Evolutionary conservation across 805 yeast species (phyloP).

Genomic region (Candida ficus): DNA sequence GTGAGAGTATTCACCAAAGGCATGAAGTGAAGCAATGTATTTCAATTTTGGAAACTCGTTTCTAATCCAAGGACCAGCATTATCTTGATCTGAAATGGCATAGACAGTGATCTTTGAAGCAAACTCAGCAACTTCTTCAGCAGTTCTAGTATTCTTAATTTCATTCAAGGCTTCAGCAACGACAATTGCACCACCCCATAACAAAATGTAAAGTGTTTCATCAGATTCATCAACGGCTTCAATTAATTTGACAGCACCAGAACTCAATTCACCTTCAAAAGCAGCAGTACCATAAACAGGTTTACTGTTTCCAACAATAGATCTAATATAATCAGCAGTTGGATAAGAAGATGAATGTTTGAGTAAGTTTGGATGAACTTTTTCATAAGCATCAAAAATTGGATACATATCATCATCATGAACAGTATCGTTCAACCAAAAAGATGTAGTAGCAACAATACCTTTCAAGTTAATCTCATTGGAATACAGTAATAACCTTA

Average conservation of each 20-base stretch:
- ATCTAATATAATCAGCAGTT: constrained; percentile 22
- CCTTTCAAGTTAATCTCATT: constrained; percentile 27
- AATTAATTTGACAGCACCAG: constrained; percentile 25
- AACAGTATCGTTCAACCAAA: constrained; percentile 27
- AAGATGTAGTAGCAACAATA: constrained; percentile 30
- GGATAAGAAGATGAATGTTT: constrained; percentile 27
- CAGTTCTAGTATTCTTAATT: constrained; percentile 16
- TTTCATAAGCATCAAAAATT: constrained; percentile 27
- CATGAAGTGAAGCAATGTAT: constrained; percentile 26
- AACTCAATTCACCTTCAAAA: constrained; percentile 15
- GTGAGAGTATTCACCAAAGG: constrained; percentile 26
- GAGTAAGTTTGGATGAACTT: constrained; percentile 22
- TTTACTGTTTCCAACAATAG: constrained; percentile 22
- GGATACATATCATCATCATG: constrained; percentile 29
- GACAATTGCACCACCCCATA: constrained; percentile 30
- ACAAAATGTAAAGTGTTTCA: constrained; percentile 21
- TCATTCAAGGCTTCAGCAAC: constrained; percentile 29
- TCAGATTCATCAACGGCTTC: constrained; percentile 20
- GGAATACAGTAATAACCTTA: constrained; percentile 26
- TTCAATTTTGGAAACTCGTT: constrained; percentile 22
- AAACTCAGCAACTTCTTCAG: constrained; percentile 14
- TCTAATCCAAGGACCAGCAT: constrained; percentile 30
- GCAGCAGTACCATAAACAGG: constrained; percentile 25
- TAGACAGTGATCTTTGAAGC: constrained; percentile 21
- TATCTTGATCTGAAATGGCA: constrained; percentile 30